These are phyloP conservation scores for Salvia miltiorrhiza DNA, from an alignment of 257 asterid genomes.

Conservation along the genomic window DNA sequence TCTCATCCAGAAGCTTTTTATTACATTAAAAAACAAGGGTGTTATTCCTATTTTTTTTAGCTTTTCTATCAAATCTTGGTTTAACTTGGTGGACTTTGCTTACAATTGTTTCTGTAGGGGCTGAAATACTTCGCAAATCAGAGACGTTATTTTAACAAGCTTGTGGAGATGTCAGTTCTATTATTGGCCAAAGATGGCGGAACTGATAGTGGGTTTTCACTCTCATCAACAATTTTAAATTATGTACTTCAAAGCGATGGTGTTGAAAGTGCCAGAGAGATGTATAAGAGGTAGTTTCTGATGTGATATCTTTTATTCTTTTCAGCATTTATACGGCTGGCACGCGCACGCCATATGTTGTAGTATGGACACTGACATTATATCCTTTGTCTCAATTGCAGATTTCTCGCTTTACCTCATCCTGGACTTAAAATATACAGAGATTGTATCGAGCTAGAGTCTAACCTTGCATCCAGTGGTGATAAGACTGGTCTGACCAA, in stretches of 20 bases:
- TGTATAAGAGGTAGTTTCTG: slow-evolving; percentile 63
- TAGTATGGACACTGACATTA: slow-evolving; percentile 14
- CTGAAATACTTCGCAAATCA: slow-evolving; percentile 65
- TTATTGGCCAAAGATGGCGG: slow-evolving; percentile 71
- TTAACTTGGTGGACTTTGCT: slow-evolving; percentile 5
- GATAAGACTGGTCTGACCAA: slow-evolving; percentile 51
- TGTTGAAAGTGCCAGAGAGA: slow-evolving; percentile 57
- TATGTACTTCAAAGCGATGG: slow-evolving; percentile 71
- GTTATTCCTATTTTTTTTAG: slow-evolving; percentile 7
- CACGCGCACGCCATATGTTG: background rate
- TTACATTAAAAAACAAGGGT: background rate
- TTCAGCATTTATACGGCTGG: slow-evolving; percentile 8
- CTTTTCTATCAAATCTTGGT: background rate
- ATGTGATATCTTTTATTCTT: background rate
- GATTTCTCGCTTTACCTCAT: slow-evolving; percentile 81
- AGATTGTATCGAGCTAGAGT: slow-evolving; percentile 73
- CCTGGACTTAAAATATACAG: slow-evolving; percentile 69
- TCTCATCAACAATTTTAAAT: slow-evolving; percentile 58
- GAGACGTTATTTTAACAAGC: slow-evolving; percentile 63
- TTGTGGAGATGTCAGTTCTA: slow-evolving; percentile 55
- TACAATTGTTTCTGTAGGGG: slow-evolving; percentile 50
- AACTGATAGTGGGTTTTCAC: slow-evolving; percentile 72
- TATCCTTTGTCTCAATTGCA: slow-evolving; percentile 26
- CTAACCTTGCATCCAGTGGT: slow-evolving; percentile 62
- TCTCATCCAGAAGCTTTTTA: background rate